These are phyloP conservation scores for Mycosphaerella arachidis DNA, from an alignment of 2,329 filamentous ascomycete species.

Conservation along the genomic window DNA sequence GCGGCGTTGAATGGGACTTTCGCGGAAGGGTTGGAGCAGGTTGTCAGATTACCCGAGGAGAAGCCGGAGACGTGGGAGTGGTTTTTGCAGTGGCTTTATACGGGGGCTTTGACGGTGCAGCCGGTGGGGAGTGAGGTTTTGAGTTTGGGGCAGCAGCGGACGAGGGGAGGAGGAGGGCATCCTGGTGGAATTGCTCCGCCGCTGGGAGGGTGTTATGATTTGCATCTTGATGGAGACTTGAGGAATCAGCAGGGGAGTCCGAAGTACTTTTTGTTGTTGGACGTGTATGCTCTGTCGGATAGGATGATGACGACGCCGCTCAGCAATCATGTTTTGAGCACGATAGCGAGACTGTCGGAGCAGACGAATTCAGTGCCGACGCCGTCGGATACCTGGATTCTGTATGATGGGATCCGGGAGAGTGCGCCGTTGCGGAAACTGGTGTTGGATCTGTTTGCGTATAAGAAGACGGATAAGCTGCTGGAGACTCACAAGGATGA, in stretches of 20 bases:
- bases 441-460: conserved; percentile 48
- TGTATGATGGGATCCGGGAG: conserved; percentile 43
- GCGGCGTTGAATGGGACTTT: conserved; percentile 47
- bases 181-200: no score
- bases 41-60: conserved; percentile 43
- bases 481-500: conserved; percentile 44
- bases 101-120: conserved; percentile 33
- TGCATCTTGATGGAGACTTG: conserved; percentile 32
- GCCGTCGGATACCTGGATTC: conserved; percentile 45
- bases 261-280: conserved; percentile 48
- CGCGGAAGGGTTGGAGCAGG: conserved; percentile 41
- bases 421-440: conserved; percentile 38
- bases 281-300: conserved; percentile 46
- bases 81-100: conserved; percentile 51
- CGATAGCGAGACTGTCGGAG: conserved; percentile 44
- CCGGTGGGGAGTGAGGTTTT: conserved; percentile 9
- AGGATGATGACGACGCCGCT: conserved; percentile 44
- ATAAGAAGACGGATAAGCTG: conserved; percentile 50
- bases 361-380: conserved; percentile 48
- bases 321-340: conserved; percentile 42
- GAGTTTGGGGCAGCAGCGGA: neutral
- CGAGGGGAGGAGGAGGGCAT: conserved; percentile 1
- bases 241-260: conserved; percentile 45
- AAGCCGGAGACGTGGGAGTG: conserved; percentile 46
- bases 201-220: neutral